Evolutionary conservation across 1,284 basidiomycete species (phyloP), one percentile per base, ranked within the genome.

Genomic region (Athelia sp.): DNA sequence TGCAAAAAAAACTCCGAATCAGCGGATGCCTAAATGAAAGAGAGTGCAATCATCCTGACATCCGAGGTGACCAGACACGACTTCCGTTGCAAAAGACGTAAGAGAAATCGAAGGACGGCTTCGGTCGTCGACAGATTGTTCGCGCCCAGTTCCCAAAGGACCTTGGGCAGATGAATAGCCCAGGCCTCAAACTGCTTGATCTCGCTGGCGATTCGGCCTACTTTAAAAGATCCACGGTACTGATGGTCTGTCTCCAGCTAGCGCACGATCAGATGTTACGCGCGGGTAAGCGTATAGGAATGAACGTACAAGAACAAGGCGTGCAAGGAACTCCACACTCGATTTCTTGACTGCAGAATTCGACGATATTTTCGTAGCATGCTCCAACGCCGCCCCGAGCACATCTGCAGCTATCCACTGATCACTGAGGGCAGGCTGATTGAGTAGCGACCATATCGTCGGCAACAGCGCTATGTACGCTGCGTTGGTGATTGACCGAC

Each of bases 381-480:
- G 87, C 46, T 82, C 77, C 36, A 86, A 60, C 1, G 72, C 66
- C 15, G 78, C 81, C 42, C 62, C 62, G 38, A 85, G 66, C 50
- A 79, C 71, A 47, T 70, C 68, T 53, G 55, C 60, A 46, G 68
- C 62, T 51, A 64, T 56, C 31, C 54, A 54, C 15, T 50, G 56
- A n/a, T 56, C 55, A 45, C 61, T 54, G 48, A 55, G 43, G 44
- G 55, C 48, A 29, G 54, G 49, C 44, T 69, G 75, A 59, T 79
- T 84, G 46, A 94, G 62, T 43, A 97, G 70, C 22, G 84, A 79
- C 90, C 92, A 96, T 42, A 96, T 75, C 1, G 91, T 88, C 1
- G 93, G 91, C 18, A 93, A 70, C 24, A 95, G 73, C 1, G 84
- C 75, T 2, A 67, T 59, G 67, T 93, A 96, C 13, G 82, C 74